Evolutionary conservation across 2,329 filamentous ascomycete genomes (phyloP).

Genomic region (Pseudogymnoascus sp.): DNA sequence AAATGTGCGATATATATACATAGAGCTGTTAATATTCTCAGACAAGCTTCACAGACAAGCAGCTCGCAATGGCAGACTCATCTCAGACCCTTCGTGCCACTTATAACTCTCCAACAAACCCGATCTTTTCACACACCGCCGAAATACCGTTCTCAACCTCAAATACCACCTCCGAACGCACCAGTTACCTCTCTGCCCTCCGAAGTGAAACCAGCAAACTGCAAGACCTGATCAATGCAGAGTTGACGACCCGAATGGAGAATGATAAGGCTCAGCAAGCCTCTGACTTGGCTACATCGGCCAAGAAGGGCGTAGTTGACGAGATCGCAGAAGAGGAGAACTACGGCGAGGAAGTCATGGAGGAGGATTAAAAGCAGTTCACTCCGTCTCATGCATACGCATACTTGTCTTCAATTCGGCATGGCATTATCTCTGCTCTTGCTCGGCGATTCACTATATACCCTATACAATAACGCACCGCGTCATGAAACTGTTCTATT

Average conservation of each 20-base stretch:
- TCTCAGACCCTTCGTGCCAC: constrained; percentile 36
- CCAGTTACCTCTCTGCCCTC: constrained; percentile 52
- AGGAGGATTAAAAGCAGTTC: constrained; percentile 47
- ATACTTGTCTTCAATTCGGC: neutral
- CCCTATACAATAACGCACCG: constrained; percentile 5
- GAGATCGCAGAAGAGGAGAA: constrained; percentile 63
- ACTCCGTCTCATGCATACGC: neutral
- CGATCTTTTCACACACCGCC: constrained; percentile 38
- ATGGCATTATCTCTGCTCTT: neutral
- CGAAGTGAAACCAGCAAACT: constrained; percentile 48
- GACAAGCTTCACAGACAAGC: neutral
- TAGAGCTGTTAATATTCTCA: neutral
- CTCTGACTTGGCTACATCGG: constrained; percentile 22
- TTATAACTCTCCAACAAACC: constrained; percentile 47
- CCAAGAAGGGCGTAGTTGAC: constrained; percentile 36
- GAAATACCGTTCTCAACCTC: constrained; percentile 31
- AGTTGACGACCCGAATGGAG: constrained; percentile 68
- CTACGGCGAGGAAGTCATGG: constrained; percentile 75
- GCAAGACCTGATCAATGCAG: constrained; percentile 62
- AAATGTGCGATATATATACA: neutral
- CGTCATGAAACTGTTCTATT: constrained; percentile 5
- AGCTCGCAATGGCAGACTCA: constrained; percentile 4
- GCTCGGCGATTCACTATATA: neutral
- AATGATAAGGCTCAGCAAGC: constrained; percentile 54
- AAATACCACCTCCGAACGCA: constrained; percentile 42